Percentiles rank a stretch among this genome's conserved stretches.
These are phyloP conservation scores for Flaveria bidentis DNA, from an alignment of 129 eudicot species.

Conservation along the genomic window DNA sequence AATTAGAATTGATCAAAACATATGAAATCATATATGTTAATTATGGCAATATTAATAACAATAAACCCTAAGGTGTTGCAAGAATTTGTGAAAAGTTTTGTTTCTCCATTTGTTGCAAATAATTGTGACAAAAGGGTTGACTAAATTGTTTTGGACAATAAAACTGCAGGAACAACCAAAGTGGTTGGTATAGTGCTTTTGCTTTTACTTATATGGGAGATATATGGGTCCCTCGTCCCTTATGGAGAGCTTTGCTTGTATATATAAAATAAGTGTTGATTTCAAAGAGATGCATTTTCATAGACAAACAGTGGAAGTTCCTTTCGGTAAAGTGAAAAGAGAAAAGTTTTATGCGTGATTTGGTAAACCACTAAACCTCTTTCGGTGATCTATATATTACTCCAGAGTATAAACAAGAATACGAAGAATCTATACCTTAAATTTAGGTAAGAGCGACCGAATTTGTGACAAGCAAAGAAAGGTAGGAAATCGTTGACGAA, in stretches of 20 bases:
- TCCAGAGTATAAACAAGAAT: background rate
- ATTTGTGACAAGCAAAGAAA: too few relatives aligned
- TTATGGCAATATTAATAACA: too few relatives aligned
- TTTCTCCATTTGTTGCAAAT: background rate
- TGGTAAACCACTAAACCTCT: background rate
- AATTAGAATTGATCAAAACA: too few relatives aligned
- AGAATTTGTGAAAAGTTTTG: background rate
- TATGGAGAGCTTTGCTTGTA: background rate
- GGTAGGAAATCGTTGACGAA: too few relatives aligned
- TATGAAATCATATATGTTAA: too few relatives aligned
- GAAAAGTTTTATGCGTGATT: background rate
- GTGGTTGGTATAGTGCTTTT: conserved; percentile 13
- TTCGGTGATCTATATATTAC: background rate
- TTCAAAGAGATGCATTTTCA: background rate
- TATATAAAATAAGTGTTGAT: background rate
- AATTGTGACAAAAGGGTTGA: background rate
- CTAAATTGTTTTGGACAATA: background rate
- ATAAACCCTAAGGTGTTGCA: too few relatives aligned
- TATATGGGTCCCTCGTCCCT: conserved; percentile 12
- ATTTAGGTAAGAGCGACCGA: too few relatives aligned
- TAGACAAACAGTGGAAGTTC: background rate
- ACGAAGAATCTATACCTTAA: too few relatives aligned
- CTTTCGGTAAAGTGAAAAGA: conserved; percentile 2
- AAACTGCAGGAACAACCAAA: background rate
- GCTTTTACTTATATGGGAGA: conserved; percentile 12